Evolutionary conservation across 306 rosid species (phyloP), one percentile per base, ranked within the genome.

Genomic region (Quercus glauca): DNA sequence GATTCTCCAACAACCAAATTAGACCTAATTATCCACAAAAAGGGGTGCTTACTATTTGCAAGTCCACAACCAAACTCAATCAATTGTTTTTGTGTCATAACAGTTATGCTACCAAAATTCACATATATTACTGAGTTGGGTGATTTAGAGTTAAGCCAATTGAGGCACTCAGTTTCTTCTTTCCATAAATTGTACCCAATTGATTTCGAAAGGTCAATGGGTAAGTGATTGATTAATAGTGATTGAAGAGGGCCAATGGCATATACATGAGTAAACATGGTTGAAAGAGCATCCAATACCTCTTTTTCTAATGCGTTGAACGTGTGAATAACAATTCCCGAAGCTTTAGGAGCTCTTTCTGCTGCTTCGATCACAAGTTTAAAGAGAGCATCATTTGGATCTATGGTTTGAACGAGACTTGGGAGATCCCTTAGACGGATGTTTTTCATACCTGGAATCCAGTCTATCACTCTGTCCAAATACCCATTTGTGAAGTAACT

Each of bases 1-100:
- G 51, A 37, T 18, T 57, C 58, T 23, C 59, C 33, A 1, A 6
- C 49, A 19, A 78, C 71, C 18, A 31, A 31, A 57, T 78, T 76
- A 6, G 70, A 69, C 28, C 81, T 69, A 57, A 78, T 69, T 8
- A 78, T 35, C 81, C 81, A 78, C 25, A 78, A 18, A 26, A 78
- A 78, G 2, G 45, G n/a, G 9, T 21, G 19, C 21, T 78, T 69
- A 28, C 76, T 57, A 41, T 78, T 70, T 52, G 76, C 81, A 6
- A 78, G 81, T 70, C 70, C 81, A 57, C 56, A 55, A 19, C 43
- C 81, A 10, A 78, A 26, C 75, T 70, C 81, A 25, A 25, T 15
- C 4, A 78, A n/a, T 1, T 78, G 76, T 7, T 41, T 15, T 4
- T 18, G 18, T 23, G 81, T 70, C 14, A 78, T 0, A 5, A 56